Conservation (phyloP, 2,329 filamentous ascomycete species). For the Colletotrichum coccodes region DNA sequence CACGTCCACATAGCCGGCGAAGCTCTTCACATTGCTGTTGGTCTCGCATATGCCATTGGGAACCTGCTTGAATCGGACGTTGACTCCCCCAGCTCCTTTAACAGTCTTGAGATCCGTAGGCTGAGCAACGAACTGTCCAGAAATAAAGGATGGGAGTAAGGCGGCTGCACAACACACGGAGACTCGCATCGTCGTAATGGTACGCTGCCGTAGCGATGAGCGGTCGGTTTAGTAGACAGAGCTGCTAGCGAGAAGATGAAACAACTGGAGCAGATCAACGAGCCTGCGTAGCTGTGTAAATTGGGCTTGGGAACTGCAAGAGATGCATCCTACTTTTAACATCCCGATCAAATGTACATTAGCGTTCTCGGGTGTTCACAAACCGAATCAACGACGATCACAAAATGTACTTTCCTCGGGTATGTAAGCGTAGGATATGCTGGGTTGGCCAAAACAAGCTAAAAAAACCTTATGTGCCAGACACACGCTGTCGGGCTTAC, state of each 20-base stretch:
- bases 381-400: background rate
- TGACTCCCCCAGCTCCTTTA: slow-evolving; percentile 1
- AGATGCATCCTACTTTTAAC: background rate
- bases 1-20: slow-evolving; percentile 25
- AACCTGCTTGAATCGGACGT: slow-evolving; percentile 15
- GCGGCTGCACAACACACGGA: background rate
- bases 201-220: background rate
- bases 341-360: background rate
- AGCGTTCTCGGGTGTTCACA: background rate
- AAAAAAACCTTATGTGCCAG: background rate
- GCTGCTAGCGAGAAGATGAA: too few relatives aligned
- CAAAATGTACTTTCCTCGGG: background rate
- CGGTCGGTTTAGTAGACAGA: too few relatives aligned
- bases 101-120: slow-evolving; percentile 11
- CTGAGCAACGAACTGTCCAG: slow-evolving; percentile 5
- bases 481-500: background rate
- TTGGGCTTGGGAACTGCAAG: background rate
- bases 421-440: background rate
- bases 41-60: slow-evolving; percentile 21
- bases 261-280: background rate
- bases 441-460: background rate
- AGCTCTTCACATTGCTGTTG: slow-evolving; percentile 4
- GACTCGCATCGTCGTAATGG: background rate
- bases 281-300: background rate
- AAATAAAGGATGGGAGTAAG: background rate